phyloP scores from a whole-genome alignment of 1,284 basidiomycete genomes.

The Ganoderma lucidum region DNA sequence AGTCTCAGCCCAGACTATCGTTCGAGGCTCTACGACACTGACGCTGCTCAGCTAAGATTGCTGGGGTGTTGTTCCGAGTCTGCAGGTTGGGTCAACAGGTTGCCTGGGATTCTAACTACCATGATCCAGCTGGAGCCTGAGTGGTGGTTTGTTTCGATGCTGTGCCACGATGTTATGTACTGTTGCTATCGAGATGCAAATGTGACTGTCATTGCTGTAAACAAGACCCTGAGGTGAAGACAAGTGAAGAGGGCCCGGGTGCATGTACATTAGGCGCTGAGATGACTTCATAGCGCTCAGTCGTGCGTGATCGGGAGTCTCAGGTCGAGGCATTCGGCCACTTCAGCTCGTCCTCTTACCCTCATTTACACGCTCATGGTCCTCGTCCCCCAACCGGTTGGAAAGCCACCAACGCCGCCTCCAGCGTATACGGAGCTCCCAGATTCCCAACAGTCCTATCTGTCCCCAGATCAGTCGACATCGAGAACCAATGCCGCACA shows the following conservation, averaged over 20 bases:
- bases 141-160: too few species aligned
- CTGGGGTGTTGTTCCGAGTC: too few species aligned
- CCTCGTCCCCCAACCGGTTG: conserved; percentile 22
- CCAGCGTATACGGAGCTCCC: conserved; percentile 40
- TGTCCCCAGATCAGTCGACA: conserved; percentile 21
- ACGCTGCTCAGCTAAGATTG: too few species aligned
- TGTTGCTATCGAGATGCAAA: background rate
- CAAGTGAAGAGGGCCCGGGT: background rate
- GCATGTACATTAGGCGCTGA: background rate
- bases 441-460: conserved; percentile 23
- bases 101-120: too few species aligned
- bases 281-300: conserved; percentile 22
- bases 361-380: conserved; percentile 23
- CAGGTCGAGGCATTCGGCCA: background rate
- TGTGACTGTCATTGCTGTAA: background rate
- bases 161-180: background rate
- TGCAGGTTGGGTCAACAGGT: too few species aligned
- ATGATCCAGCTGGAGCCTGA: too few species aligned
- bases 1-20: too few species aligned
- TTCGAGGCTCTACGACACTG: too few species aligned
- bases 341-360: background rate
- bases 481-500: conserved; percentile 21
- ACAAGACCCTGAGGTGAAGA: background rate
- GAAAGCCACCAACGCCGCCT: conserved; percentile 39
- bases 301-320: background rate